A percentile compares a stretch with the other conserved stretches of the same genome.
Conservation (phyloP, 805 yeast genomes). For the Yarrowia osloensis region DNA sequence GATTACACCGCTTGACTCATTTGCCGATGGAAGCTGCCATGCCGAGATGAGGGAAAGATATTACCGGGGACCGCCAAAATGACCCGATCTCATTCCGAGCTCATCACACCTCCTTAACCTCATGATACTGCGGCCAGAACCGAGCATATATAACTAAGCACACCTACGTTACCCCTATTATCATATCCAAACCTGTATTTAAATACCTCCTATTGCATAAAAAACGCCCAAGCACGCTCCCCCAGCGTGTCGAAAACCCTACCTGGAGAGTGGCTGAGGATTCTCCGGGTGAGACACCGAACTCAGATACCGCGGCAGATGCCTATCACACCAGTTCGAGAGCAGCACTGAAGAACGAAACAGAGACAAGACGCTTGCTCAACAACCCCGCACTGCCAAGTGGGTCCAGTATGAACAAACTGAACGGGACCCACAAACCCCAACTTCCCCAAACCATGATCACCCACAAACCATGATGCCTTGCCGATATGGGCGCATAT, state of each 20-base stretch:
- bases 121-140: neutral
- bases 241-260: neutral
- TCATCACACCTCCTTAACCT: neutral
- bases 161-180: no score
- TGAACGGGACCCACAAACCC: neutral
- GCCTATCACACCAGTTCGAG: neutral
- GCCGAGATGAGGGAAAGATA: neutral
- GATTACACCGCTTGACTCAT: neutral
- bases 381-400: neutral
- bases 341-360: neutral
- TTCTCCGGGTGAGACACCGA: slow-evolving; percentile 5
- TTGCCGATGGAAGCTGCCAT: neutral
- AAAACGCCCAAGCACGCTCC: neutral
- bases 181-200: slow-evolving; percentile 1
- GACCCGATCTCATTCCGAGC: neutral
- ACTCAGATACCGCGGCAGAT: neutral
- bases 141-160: neutral
- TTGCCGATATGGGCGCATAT: neutral
- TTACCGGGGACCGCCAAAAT: neutral
- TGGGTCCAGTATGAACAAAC: neutral
- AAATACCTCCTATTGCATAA: slow-evolving; percentile 11
- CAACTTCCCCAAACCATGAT: neutral
- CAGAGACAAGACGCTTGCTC: neutral
- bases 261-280: neutral
- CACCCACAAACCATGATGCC: neutral